Evolutionary conservation across 2,329 filamentous ascomycete species (phyloP).

Genomic region (Scopulariopsis brevicaulis): DNA sequence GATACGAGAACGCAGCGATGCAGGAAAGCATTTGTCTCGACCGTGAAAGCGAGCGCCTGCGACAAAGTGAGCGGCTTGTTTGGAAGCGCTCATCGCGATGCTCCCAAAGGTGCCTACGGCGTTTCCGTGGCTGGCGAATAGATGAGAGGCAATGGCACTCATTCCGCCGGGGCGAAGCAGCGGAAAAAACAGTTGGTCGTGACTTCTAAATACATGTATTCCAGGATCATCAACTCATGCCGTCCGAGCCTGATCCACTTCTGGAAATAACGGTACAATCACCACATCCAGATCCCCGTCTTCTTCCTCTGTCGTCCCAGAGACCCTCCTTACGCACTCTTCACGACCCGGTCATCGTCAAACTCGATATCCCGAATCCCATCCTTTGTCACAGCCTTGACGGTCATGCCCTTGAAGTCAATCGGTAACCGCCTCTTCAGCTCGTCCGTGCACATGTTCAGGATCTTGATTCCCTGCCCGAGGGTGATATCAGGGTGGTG

Average conservation of each 20-base stretch:
- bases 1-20: too few species aligned
- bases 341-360: slow-evolving; percentile 66
- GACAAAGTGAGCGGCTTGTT: too few species aligned
- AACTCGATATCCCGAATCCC: slow-evolving; percentile 79
- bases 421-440: slow-evolving; percentile 93
- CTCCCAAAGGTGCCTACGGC: too few species aligned
- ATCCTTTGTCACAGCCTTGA: slow-evolving; percentile 93
- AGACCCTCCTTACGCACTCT: slow-evolving; percentile 35
- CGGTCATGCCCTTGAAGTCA: slow-evolving; percentile 94
- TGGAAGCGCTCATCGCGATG: too few species aligned
- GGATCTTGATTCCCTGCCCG: slow-evolving; percentile 80
- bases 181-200: neutral
- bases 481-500: slow-evolving; percentile 90
- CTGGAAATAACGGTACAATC: slow-evolving; percentile 21
- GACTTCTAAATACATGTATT: neutral
- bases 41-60: too few species aligned
- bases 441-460: slow-evolving; percentile 93
- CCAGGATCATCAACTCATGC: neutral
- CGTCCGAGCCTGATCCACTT: neutral
- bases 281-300: slow-evolving; percentile 3
- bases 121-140: too few species aligned
- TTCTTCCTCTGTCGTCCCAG: slow-evolving; percentile 5
- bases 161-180: too few species aligned
- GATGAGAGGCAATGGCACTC: too few species aligned
- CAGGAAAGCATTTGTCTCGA: too few species aligned